Evolutionary conservation across 257 asterid genomes (phyloP).

Genomic region (Ilex aquifolium): DNA sequence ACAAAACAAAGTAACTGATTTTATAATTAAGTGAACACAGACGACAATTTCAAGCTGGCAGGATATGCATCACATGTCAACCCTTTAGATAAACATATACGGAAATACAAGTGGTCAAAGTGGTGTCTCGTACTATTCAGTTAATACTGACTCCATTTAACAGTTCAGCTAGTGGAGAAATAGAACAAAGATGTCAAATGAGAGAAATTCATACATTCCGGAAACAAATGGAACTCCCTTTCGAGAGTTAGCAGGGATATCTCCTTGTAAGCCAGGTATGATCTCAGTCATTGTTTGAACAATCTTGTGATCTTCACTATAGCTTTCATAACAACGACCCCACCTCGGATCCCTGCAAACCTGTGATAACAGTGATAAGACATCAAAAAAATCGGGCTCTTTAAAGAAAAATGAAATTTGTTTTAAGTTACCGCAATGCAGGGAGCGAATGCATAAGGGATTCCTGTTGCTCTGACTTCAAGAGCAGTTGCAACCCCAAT

Average conservation of each 20-base stretch:
- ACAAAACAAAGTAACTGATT: no score
- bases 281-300: constrained; percentile 80
- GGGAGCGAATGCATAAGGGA: constrained; percentile 55
- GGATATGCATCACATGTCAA: no score
- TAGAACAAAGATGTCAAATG: background rate
- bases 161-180: background rate
- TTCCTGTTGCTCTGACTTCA: constrained; percentile 71
- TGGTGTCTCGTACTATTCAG: background rate
- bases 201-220: constrained; percentile 48
- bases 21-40: no score
- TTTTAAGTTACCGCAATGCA: constrained; percentile 45
- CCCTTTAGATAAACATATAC: background rate
- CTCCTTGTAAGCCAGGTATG: constrained; percentile 93
- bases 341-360: constrained; percentile 95
- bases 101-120: no score
- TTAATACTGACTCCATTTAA: no score
- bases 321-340: constrained; percentile 95
- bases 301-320: constrained; percentile 75
- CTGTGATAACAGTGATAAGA: constrained; percentile 20
- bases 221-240: constrained; percentile 64
- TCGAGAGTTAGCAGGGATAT: constrained; percentile 40
- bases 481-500: constrained; percentile 74
- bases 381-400: background rate
- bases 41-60: no score
- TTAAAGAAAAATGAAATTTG: background rate